Conservation (phyloP, 192 early-diverging fungal species). For the Gigaspora rosea region DNA sequence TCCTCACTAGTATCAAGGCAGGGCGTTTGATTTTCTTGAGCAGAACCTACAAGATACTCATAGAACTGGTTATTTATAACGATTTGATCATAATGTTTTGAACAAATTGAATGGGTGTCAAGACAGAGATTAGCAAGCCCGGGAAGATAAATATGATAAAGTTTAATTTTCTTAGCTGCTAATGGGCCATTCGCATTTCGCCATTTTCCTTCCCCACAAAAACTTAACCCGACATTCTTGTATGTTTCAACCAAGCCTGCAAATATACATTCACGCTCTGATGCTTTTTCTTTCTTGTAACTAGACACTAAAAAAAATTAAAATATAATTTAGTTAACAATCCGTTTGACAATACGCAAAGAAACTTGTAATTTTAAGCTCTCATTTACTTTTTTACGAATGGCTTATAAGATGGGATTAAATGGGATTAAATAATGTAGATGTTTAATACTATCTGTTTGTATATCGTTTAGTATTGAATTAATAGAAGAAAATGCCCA, state of each 20-base stretch:
- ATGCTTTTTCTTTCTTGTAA: background rate
- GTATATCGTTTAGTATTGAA: conserved; percentile 1
- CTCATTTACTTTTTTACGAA: background rate
- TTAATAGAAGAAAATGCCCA: no score
- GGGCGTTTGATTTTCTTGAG: background rate
- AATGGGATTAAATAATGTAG: background rate
- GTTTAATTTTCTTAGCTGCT: background rate
- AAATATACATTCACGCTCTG: background rate
- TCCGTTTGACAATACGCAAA: background rate
- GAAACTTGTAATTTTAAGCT: background rate
- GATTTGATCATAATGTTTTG: background rate
- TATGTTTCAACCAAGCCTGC: background rate
- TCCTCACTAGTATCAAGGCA: no score
- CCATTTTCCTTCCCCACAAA: background rate
- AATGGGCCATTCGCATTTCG: background rate
- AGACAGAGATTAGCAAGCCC: conserved; percentile 4
- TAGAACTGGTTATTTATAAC: conserved; percentile 8
- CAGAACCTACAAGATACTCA: background rate
- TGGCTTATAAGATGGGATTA: background rate
- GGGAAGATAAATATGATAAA: conserved; percentile 1
- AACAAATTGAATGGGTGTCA: conserved; percentile 1
- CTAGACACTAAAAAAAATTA: background rate
- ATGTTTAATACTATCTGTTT: background rate
- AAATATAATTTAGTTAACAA: background rate
- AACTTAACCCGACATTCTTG: background rate